Base-by-base conservation (phyloP, 2,329 filamentous ascomycete genomes). In the Dryadomyces quercus-mongolicae region DNA sequence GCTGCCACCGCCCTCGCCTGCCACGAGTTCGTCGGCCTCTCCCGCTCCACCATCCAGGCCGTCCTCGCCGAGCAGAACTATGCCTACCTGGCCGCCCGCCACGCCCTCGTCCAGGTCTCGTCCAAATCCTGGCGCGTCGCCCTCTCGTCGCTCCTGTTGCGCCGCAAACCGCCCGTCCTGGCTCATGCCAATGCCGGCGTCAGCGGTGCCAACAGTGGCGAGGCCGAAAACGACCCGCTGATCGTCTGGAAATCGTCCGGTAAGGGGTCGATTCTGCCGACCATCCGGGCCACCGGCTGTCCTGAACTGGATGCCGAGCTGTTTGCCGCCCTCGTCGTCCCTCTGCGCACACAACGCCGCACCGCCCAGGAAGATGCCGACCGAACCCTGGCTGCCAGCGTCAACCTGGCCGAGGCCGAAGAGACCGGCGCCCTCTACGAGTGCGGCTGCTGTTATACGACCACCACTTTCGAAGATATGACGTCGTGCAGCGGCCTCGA, bases 61-160 rank as follows among this genome's bases (percentile, higher is more conserved):
- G 86, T 93, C 8, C 76, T 93, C 49, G 87, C 86, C 51, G 88
- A 93, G 66, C 81, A 78, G 63, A 93, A 93, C 68, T 83, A 87
- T 67, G 86, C 84, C 9, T 93, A 92, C 62, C 80, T 85, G 21
- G 77, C 84, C 34, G 83, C 86, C 13, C 77, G 87, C 40, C 79
- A 78, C 16, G 86, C 84, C 2, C 77, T 93, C 16, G 77, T 86
- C 53, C 76, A 75, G 1, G 68, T 92, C 13, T 82, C 84, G 7
- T 79, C 80, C 47, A 86, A 83, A 65, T 88, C 87, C 38, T 93
- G 88, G 88, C 79, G 85, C 49, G 86, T 85, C 57, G 82, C 85
- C 40, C 74, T 92, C 53, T 81, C 85, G 1, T 82, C 79, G 9
- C 72, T 91, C n/a, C 78, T 91, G 60, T 74, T 82, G 60, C 78